Base-by-base conservation (phyloP, 2,329 filamentous ascomycete species). In the Fusarium equiseti region DNA sequence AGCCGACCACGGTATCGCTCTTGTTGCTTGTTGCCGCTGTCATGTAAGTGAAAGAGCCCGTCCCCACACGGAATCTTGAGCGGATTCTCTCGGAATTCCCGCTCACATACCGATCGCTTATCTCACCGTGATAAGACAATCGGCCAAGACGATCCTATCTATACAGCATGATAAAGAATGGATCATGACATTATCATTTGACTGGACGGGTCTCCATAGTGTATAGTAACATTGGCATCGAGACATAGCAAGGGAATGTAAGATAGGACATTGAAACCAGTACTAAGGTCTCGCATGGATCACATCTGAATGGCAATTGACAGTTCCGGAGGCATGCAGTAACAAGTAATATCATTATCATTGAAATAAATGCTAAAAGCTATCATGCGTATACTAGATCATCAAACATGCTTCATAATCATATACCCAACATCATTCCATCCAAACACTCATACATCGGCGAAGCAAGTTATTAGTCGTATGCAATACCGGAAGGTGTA, bases 401-500 rank as follows among this genome's bases (percentile, higher is more conserved):
- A 27, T 42, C 6, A 53, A 20, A 20, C 22, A 52, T 52, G 32
- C 32, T 29, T 52, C 50, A 20, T 52, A 27, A 52, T 42, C 24
- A 12, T 52, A 42, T 18, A 8, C 29, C 12, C 44, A 18, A 18
- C 27, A 20, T 3, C 8, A 38, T 38, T 3, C 11, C 22, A 6
- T 15, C 16, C 6, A 12, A 11, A n/a, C n/a, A n/a, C 5, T 24
- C 18, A n/a, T 52, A 5, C 2, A 22, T 27, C n/a, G 1, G 35
- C 6, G 6, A 12, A 3, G 3, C 1, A 27, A 16, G 3, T 18
- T 22, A 5, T 27, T 53, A 53, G 1, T 63, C 71, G 8, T 62
- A 51, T 5, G 32, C 59, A 0, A 73, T 35, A 18, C 71, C 71
- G 1, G 71, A 73, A 0, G 71, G 71, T 4, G 71, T 73, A 0